These are phyloP conservation scores for Malbranchea zuffiana DNA, from an alignment of 2,329 filamentous ascomycete genomes.

Conservation along the genomic window DNA sequence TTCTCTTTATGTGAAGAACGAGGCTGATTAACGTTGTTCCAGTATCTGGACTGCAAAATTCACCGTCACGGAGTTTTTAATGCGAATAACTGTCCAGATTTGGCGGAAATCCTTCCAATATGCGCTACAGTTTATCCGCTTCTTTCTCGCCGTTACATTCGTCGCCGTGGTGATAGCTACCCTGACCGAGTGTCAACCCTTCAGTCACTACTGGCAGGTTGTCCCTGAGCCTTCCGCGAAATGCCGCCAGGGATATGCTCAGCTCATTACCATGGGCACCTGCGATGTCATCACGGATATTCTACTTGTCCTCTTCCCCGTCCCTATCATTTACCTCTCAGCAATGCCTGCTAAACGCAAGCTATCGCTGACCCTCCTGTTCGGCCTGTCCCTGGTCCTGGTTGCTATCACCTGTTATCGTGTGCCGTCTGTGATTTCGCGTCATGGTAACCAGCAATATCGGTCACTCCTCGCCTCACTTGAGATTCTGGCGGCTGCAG, in stretches of 20 bases:
- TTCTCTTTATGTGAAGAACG: not conserved
- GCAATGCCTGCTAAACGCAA: conserved; percentile 68
- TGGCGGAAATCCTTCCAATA: conserved; percentile 69
- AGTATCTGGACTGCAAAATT: conserved; percentile 89
- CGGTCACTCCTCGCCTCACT: conserved; percentile 81
- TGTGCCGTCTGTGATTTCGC: conserved; percentile 63
- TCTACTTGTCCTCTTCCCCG: conserved; percentile 75
- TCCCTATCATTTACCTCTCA: conserved; percentile 74
- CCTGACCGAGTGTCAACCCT: conserved; percentile 70
- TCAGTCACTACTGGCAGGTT: conserved; percentile 66
- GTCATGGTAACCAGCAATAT: conserved; percentile 66
- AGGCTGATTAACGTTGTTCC: no score
- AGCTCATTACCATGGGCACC: conserved; percentile 80
- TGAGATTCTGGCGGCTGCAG: conserved; percentile 79
- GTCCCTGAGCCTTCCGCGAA: conserved; percentile 72
- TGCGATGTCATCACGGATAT: conserved; percentile 84
- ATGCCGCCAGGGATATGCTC: conserved; percentile 77
- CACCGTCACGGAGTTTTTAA: conserved; percentile 83
- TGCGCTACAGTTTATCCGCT: conserved; percentile 60
- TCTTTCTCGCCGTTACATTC: conserved; percentile 68
- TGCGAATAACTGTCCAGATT: conserved; percentile 67
- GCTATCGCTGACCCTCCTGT: conserved; percentile 65
- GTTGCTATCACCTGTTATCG: conserved; percentile 72
- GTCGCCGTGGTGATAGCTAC: conserved; percentile 69
- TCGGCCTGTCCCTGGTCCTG: conserved; percentile 71